phyloP scores from a whole-genome alignment of 2,329 filamentous ascomycete genomes.

The Emydomyces testavorans region DNA sequence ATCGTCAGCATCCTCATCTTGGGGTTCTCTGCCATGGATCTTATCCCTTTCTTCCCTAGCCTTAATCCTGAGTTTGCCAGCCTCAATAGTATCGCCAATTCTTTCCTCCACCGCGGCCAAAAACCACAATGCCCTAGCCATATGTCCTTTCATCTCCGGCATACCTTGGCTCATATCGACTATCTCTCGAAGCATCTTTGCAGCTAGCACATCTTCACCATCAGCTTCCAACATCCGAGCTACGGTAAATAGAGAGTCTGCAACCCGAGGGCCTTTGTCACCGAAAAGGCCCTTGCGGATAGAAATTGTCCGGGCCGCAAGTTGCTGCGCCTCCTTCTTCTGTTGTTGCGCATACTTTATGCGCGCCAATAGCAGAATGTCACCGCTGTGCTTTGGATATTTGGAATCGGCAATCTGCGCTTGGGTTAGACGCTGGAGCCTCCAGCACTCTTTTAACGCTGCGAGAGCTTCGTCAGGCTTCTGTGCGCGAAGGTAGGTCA shows the following conservation, averaged over 20 bases:
- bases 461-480: conserved; percentile 13
- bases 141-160: conserved; percentile 2
- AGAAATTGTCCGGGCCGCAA: conserved; percentile 13
- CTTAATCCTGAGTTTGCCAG: not conserved
- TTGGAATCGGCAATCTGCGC: conserved; percentile 5
- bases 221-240: conserved; percentile 5
- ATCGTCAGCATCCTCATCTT: not conserved
- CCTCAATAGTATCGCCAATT: not conserved
- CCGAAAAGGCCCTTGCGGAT: conserved; percentile 15
- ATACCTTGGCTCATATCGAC: not conserved
- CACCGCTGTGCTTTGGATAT: conserved; percentile 17
- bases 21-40: not conserved
- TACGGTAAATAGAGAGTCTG: conserved; percentile 5
- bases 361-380: conserved; percentile 15
- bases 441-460: conserved; percentile 12
- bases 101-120: not conserved
- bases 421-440: conserved; percentile 3
- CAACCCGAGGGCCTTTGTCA: conserved; percentile 6
- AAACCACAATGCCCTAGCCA: conserved; percentile 8
- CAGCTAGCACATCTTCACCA: not conserved
- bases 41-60: conserved; percentile 2
- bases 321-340: conserved; percentile 12
- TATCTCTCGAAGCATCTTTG: not conserved
- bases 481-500: conserved; percentile 14
- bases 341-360: conserved; percentile 12